These are phyloP conservation scores for Arachnomyces sp. DNA, from an alignment of 2,329 filamentous ascomycete species.

Conservation along the genomic window DNA sequence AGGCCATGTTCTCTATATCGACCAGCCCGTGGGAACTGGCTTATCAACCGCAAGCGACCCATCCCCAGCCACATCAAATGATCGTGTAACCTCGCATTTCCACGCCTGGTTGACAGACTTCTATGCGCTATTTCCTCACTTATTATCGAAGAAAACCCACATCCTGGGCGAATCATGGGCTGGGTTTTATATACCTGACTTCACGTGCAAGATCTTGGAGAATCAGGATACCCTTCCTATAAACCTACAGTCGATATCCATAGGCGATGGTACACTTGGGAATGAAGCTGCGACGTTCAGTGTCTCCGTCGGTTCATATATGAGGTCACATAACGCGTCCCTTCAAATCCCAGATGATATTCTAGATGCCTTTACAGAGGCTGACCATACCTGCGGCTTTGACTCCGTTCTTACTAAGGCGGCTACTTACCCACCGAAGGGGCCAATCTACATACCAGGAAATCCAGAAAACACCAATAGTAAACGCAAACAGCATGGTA, in stretches of 20 bases:
- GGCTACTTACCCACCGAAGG: constrained; percentile 21
- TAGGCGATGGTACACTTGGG: constrained; percentile 30
- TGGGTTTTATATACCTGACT: constrained; percentile 31
- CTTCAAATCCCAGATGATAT: constrained; percentile 23
- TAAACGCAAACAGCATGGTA: constrained; percentile 9
- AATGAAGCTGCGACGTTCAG: constrained; percentile 29
- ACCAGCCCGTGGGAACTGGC: constrained; percentile 31
- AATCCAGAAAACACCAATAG: constrained; percentile 25
- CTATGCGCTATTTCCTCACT: constrained; percentile 22
- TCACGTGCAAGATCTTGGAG: constrained; percentile 24
- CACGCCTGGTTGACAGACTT: constrained; percentile 25
- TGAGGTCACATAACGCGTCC: constrained; percentile 17
- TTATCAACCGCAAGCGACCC: constrained; percentile 24
- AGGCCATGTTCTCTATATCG: constrained; percentile 29
- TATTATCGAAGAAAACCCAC: constrained; percentile 25
- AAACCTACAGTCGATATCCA: constrained; percentile 26
- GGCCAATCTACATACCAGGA: constrained; percentile 24
- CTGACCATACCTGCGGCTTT: constrained; percentile 27
- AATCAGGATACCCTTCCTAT: constrained; percentile 20
- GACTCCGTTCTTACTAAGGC: constrained; percentile 20
- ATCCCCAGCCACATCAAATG: constrained; percentile 21
- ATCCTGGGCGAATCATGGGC: constrained; percentile 33
- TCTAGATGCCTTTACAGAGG: constrained; percentile 20
- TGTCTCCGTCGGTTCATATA: constrained; percentile 21
- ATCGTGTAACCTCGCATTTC: constrained; percentile 23